Percentiles rank a stretch among this genome's conserved stretches.
These are phyloP conservation scores for Madurella mycetomatis DNA, from an alignment of 2,329 filamentous ascomycete species.

Conservation along the genomic window DNA sequence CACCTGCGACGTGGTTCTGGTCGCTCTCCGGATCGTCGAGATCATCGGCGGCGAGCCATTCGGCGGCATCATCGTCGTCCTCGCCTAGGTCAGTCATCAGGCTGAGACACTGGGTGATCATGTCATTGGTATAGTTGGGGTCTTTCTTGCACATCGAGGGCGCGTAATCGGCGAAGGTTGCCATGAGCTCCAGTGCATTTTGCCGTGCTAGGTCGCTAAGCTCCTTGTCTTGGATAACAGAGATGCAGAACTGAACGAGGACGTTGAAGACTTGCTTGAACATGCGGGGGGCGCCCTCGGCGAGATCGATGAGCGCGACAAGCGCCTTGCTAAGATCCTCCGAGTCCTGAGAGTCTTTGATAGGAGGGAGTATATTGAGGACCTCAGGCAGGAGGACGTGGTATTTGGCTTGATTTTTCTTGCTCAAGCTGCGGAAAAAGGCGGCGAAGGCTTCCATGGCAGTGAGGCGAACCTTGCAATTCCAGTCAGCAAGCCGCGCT, in stretches of 20 bases:
- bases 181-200: constrained; percentile 95
- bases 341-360: constrained; percentile 87
- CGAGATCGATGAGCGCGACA: constrained; percentile 86
- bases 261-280: constrained; percentile 93
- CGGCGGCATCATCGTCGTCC: constrained; percentile 89
- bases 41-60: constrained; percentile 92
- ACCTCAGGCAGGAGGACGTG: constrained; percentile 83
- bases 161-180: constrained; percentile 92
- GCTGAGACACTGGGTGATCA: constrained; percentile 97
- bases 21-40: constrained; percentile 95
- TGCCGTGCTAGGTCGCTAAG: constrained; percentile 85
- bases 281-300: constrained; percentile 94
- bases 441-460: constrained; percentile 96
- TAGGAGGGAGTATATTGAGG: constrained; percentile 86
- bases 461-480: constrained; percentile 72
- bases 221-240: constrained; percentile 94
- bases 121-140: constrained; percentile 82
- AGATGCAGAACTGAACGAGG: constrained; percentile 86
- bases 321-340: constrained; percentile 89
- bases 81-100: constrained; percentile 95
- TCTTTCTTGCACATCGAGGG: constrained; percentile 95
- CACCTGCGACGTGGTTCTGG: constrained; percentile 92
- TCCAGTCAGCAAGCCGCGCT: not conserved
- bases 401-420: constrained; percentile 86
- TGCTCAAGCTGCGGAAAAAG: constrained; percentile 87